A percentile compares a stretch with the other conserved stretches of the same genome.
Evolutionary conservation across 805 yeast species (phyloP).

Genomic region (Saturnispora bothae): DNA sequence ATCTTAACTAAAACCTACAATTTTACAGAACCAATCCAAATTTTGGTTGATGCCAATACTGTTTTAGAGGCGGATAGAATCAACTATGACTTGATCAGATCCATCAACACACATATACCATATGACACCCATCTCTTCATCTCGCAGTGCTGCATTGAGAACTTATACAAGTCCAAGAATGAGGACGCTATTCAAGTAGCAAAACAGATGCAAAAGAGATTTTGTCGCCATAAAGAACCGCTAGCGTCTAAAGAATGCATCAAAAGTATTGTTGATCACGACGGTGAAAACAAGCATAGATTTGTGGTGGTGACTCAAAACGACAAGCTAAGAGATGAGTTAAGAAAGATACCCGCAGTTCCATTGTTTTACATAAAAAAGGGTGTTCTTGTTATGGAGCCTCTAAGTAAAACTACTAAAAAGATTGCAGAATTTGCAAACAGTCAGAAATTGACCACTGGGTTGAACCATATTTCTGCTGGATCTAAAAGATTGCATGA

Average conservation of each 20-base stretch:
- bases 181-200: slow-evolving; percentile 75
- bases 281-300: slow-evolving; percentile 80
- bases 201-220: slow-evolving; percentile 78
- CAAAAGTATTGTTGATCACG: slow-evolving; percentile 51
- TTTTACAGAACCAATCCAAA: slow-evolving; percentile 90
- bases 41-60: slow-evolving; percentile 72
- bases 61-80: slow-evolving; percentile 55
- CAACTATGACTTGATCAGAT: slow-evolving; percentile 72
- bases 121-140: slow-evolving; percentile 83
- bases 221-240: slow-evolving; percentile 64
- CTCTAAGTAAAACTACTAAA: slow-evolving; percentile 64
- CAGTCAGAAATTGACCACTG: slow-evolving; percentile 56
- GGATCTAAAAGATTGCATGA: slow-evolving; percentile 27
- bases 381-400: slow-evolving; percentile 94
- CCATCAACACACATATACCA: slow-evolving; percentile 71
- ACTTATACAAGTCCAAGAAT: slow-evolving; percentile 59
- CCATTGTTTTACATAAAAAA: slow-evolving; percentile 82
- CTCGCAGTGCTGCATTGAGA: slow-evolving; percentile 91
- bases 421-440: slow-evolving; percentile 44
- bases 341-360: slow-evolving; percentile 78
- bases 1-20: slow-evolving; percentile 78
- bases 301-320: slow-evolving; percentile 84
- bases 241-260: slow-evolving; percentile 67
- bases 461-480: slow-evolving; percentile 59
- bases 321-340: slow-evolving; percentile 50